phyloP scores from a whole-genome alignment of 352 stramenopile species.

The Nothophytophthora sp. region DNA sequence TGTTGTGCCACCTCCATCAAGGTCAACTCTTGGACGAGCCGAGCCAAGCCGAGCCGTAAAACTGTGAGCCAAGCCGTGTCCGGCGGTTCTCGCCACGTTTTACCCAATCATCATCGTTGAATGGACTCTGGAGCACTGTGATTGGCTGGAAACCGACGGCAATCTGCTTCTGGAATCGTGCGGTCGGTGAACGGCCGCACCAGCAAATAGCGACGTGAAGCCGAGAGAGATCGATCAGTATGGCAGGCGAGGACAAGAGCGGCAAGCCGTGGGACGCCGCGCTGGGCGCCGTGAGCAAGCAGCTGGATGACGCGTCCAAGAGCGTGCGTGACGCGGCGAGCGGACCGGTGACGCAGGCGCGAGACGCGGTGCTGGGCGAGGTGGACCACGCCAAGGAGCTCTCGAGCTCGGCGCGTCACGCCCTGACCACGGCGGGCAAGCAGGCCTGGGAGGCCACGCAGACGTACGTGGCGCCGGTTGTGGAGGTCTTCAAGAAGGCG shows the following conservation, averaged over 20 bases:
- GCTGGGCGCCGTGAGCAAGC: slow-evolving; percentile 41
- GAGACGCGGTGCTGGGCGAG: slow-evolving; percentile 37
- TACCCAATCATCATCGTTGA: too few relatives aligned
- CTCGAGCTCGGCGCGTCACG: slow-evolving; percentile 52
- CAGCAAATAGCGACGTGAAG: too few relatives aligned
- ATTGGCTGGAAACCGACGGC: neutral
- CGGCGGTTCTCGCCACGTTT: neutral
- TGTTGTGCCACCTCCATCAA: neutral
- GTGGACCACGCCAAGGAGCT: slow-evolving; percentile 65
- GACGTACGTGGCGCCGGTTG: slow-evolving; percentile 44
- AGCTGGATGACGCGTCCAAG: slow-evolving; percentile 54
- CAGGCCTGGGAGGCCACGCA: slow-evolving; percentile 43
- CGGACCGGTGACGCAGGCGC: slow-evolving; percentile 45
- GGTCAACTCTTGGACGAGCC: too few relatives aligned
- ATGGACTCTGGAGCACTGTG: too few relatives aligned
- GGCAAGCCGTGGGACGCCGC: slow-evolving; percentile 62
- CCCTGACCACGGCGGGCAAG: slow-evolving; percentile 35
- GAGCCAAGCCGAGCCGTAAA: neutral
- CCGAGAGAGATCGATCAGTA: slow-evolving; percentile 20
- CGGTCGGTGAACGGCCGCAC: too few relatives aligned
- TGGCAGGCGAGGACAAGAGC: slow-evolving; percentile 35
- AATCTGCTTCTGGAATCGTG: neutral
- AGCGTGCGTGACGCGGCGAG: slow-evolving; percentile 36
- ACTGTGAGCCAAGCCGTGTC: neutral
- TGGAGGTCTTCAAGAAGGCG: slow-evolving; percentile 67